Conservation (phyloP, 352 stramenopile genomes). For the Phytophthora pseudosyringae region DNA sequence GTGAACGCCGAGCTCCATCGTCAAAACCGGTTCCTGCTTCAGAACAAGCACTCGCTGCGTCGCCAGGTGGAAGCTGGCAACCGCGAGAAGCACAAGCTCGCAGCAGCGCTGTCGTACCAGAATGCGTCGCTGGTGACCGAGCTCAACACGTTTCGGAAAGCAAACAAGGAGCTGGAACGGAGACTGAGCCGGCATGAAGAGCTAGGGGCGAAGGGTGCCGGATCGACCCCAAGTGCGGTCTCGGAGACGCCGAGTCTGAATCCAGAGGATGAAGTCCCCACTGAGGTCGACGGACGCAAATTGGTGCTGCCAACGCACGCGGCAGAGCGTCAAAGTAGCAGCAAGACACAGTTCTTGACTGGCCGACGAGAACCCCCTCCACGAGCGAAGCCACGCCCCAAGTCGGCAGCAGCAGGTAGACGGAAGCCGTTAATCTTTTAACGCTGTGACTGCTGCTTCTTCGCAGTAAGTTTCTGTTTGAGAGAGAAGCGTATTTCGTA, state of each 20-base stretch:
- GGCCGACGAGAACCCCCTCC: neutral
- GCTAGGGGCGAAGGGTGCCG: constrained; percentile 1
- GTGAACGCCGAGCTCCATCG: constrained; percentile 74
- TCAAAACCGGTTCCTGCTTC: constrained; percentile 76
- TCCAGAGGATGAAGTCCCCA: constrained; percentile 10
- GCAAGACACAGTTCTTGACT: constrained; percentile 17
- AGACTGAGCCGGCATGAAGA: constrained; percentile 36
- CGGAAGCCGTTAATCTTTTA: constrained; percentile 10
- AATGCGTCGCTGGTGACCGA: constrained; percentile 73
- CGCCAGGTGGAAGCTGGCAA: constrained; percentile 64
- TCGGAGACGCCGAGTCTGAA: constrained; percentile 4
- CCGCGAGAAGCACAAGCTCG: constrained; percentile 78
- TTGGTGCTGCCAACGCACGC: neutral
- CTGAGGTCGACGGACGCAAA: constrained; percentile 28
- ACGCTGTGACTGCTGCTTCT: neutral
- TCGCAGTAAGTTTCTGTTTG: too few relatives aligned
- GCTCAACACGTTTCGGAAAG: constrained; percentile 60
- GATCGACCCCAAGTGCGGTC: constrained; percentile 5
- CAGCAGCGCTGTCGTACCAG: constrained; percentile 70
- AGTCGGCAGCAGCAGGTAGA: constrained; percentile 34
- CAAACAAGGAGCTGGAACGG: constrained; percentile 76
- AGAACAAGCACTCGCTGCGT: constrained; percentile 77
- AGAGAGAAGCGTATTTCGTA: neutral
- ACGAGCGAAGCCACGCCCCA: constrained; percentile 27
- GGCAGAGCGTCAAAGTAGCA: constrained; percentile 1